phyloP scores from a whole-genome alignment of 345 rosid species.

The Salix purpurea region DNA sequence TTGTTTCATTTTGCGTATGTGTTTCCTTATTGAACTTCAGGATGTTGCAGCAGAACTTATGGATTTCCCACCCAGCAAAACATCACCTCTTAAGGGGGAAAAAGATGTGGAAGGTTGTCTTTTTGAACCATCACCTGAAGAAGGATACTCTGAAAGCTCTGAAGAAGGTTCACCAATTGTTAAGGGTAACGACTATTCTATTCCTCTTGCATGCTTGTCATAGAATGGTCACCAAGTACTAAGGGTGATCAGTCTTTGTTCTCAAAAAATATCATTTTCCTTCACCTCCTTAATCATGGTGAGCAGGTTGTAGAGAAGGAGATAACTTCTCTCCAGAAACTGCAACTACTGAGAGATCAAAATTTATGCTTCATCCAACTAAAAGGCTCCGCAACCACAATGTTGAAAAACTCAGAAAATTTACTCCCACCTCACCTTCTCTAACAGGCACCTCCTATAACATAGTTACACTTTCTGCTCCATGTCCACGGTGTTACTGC shows the following conservation, averaged over 20 bases:
- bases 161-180: slow-evolving; percentile 45
- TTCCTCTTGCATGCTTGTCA: not conserved
- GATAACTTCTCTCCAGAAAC: slow-evolving; percentile 29
- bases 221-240: not conserved
- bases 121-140: slow-evolving; percentile 47
- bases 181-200: slow-evolving; percentile 24
- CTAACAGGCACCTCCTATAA: slow-evolving; percentile 44
- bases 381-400: slow-evolving; percentile 39
- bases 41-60: slow-evolving; percentile 36
- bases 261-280: slow-evolving; percentile 1
- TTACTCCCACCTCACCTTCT: slow-evolving; percentile 40
- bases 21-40: slow-evolving; percentile 53
- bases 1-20: slow-evolving; percentile 24
- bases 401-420: slow-evolving; percentile 30
- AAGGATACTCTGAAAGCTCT: slow-evolving; percentile 40
- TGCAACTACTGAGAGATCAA: slow-evolving; percentile 34
- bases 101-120: slow-evolving; percentile 35
- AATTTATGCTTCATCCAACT: slow-evolving; percentile 35
- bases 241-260: not conserved
- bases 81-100: slow-evolving; percentile 26
- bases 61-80: slow-evolving; percentile 36
- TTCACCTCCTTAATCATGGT: not conserved
- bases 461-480: slow-evolving; percentile 11
- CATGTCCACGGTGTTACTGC: not conserved
- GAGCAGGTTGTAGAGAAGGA: slow-evolving; percentile 35